Percentiles rank a stretch among this genome's conserved stretches.
Evolutionary conservation across 805 yeast genomes (phyloP).

Genomic region (Wickerhamiella kazuoi): DNA sequence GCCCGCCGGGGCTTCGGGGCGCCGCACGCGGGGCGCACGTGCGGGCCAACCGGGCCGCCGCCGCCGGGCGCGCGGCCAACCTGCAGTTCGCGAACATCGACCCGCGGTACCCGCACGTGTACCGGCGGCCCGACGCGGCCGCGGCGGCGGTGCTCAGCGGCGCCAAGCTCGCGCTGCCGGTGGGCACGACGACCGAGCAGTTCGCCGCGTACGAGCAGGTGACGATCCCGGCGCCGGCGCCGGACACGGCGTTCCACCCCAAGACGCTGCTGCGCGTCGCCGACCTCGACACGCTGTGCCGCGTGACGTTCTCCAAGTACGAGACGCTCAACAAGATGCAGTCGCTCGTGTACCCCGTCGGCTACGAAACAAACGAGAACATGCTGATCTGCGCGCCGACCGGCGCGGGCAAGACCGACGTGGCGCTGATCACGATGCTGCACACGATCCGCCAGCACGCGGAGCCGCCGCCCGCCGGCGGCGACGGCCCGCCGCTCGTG

Average conservation of each 20-base stretch:
- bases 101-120: slow-evolving; percentile 73
- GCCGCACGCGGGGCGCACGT: too few relatives aligned
- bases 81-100: slow-evolving; percentile 20
- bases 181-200: slow-evolving; percentile 42
- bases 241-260: slow-evolving; percentile 23
- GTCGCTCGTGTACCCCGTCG: slow-evolving; percentile 78
- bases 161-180: slow-evolving; percentile 59
- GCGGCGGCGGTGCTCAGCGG: slow-evolving; percentile 65
- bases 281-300: slow-evolving; percentile 61
- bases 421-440: slow-evolving; percentile 64
- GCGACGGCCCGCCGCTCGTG: slow-evolving; percentile 36
- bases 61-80: slow-evolving; percentile 12
- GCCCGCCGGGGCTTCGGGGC: too few relatives aligned
- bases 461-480: slow-evolving; percentile 24
- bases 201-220: slow-evolving; percentile 55
- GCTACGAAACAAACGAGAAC: slow-evolving; percentile 82
- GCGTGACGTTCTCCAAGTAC: slow-evolving; percentile 69
- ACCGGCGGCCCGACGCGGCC: slow-evolving; percentile 47
- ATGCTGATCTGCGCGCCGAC: slow-evolving; percentile 96
- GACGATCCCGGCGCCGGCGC: slow-evolving; percentile 46
- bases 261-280: slow-evolving; percentile 34
- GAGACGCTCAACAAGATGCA: slow-evolving; percentile 70
- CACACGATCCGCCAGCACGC: slow-evolving; percentile 58
- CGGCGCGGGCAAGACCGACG: slow-evolving; percentile 96
- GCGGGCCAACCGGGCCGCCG: slow-evolving; percentile 8